Base-by-base conservation (phyloP, 768 basidiomycete species). In the Trametes elegans region DNA sequence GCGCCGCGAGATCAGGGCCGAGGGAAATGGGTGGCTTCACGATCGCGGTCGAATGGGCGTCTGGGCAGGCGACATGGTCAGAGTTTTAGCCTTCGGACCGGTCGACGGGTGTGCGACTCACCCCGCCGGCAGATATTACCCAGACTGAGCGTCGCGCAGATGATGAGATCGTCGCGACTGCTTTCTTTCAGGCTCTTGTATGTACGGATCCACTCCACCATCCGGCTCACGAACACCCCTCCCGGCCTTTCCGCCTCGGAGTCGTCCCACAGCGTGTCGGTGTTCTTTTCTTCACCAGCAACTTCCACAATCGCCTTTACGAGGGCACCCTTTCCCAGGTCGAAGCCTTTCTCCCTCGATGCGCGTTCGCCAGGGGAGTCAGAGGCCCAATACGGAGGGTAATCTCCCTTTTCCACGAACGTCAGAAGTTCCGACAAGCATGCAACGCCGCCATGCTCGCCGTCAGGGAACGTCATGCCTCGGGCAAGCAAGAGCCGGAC, bases 291-390 rank as follows among this genome's bases (percentile, higher is more conserved):
- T 66, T 92, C 88, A 34, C 90, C 91, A 8, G 90, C 83, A 35
- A 89, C 83, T 64, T 93, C 92, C 26, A 95, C 90, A 14, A 94
- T 81, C 3, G 87, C 82, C 63, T 93, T 92, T 69, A 93, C 85
- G 8, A 93, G 74, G 0, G 90, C 91, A 3, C 86, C 88, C 71
- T 94, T 95, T 72, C 90, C 91, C 26, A 85, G 80, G 60, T 85
- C 83, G 58, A 95, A 88, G 2, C 79, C 77, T 66, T 87, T 87
- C 67, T 88, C 82, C 70, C 81, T 85, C 43, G 75, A 71, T 55
- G 77, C 75, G 55, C 74, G 74, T 53, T 88, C 84, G 1, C 70
- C 71, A 34, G 75, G 69, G 7, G 73, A 63, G 23, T 72, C 68
- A 10, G 65, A 64, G 19, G 70, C 67, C 90, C 90, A 93, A 23